Evolutionary conservation across 495 filamentous ascomycete genomes (phyloP).

Genomic region (Hypoxylon trugodes): DNA sequence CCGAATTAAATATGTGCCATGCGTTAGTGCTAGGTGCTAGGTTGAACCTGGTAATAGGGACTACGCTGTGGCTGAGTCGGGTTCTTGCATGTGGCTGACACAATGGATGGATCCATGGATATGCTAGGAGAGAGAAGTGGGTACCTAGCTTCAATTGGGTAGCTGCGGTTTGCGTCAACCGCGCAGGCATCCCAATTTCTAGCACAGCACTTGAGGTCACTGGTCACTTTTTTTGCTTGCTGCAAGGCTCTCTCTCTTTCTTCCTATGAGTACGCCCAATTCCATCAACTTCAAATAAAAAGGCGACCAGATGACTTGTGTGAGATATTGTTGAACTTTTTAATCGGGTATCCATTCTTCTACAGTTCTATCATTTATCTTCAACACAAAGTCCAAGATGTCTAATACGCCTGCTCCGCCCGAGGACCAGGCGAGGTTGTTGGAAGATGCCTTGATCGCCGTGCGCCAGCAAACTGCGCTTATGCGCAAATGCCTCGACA

Average conservation of each 20-base stretch:
- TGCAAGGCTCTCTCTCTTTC: slow-evolving; percentile 21
- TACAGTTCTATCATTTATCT: slow-evolving; percentile 3
- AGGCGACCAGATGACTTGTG: slow-evolving; percentile 31
- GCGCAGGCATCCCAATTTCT: slow-evolving; percentile 32
- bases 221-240: slow-evolving; percentile 11
- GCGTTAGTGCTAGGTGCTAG: no score
- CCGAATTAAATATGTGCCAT: no score
- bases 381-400: slow-evolving; percentile 43
- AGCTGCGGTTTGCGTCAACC: slow-evolving; percentile 32
- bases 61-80: no score
- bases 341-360: slow-evolving; percentile 4
- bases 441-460: slow-evolving; percentile 95
- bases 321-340: slow-evolving; percentile 25
- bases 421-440: slow-evolving; percentile 91
- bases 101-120: no score
- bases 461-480: slow-evolving; percentile 94
- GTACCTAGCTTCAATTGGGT: no score
- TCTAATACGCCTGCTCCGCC: slow-evolving; percentile 71
- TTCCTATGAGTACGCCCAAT: no score
- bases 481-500: slow-evolving; percentile 98
- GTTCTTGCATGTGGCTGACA: neutral
- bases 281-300: slow-evolving; percentile 13
- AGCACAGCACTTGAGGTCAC: no score
- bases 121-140: no score
- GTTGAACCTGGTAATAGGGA: no score